Evolutionary conservation across 2,329 filamentous ascomycete genomes (phyloP).

Genomic region (Metarhizium sp.): DNA sequence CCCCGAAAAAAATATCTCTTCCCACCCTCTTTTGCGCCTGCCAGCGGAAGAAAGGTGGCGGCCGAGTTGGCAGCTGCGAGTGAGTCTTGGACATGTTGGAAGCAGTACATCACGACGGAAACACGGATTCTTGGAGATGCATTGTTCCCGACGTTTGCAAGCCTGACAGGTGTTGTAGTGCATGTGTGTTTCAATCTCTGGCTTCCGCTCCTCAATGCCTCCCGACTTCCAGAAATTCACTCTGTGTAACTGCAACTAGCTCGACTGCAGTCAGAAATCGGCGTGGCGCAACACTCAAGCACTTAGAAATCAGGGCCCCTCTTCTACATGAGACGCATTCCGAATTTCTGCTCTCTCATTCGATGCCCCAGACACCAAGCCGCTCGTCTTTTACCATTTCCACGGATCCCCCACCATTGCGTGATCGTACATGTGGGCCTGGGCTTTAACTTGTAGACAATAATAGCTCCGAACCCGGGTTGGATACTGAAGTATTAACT

Average conservation of each 20-base stretch:
- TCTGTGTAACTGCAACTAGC: neutral
- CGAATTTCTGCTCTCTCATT: neutral
- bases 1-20: neutral
- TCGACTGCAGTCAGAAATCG: neutral
- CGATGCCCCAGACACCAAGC: neutral
- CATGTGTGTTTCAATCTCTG: neutral
- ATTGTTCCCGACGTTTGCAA: neutral
- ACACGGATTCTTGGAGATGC: neutral
- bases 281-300: neutral
- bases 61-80: too few species aligned
- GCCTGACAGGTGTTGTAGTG: too few species aligned
- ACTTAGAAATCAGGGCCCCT: neutral
- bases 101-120: neutral
- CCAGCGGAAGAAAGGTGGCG: neutral
- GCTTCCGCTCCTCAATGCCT: neutral
- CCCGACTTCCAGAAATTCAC: neutral
- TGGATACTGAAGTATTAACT: neutral
- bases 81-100: neutral
- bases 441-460: neutral
- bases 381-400: conserved; percentile 2
- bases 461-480: conserved; percentile 2
- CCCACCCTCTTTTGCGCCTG: neutral
- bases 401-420: conserved; percentile 21
- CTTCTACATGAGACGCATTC: neutral
- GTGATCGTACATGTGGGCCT: conserved; percentile 14